phyloP scores from a whole-genome alignment of 148 eudicot species.

The Rhododendron vialii region DNA sequence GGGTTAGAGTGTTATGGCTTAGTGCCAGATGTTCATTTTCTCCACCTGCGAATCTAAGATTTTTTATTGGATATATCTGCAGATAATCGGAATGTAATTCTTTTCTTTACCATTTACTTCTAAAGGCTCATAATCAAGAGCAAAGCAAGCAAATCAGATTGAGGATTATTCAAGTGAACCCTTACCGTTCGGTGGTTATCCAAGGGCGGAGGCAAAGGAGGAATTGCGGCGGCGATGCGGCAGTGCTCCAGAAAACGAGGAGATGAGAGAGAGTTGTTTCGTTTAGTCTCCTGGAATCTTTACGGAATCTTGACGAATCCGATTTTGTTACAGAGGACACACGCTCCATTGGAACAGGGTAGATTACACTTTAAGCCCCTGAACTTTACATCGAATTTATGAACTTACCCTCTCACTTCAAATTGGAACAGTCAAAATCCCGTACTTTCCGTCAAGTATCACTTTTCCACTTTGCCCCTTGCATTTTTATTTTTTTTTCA shows the following conservation, averaged over 20 bases:
- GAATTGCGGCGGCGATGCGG: background rate
- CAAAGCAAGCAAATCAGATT: constrained; percentile 3
- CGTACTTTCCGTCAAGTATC: background rate
- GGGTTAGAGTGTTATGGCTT: too few relatives aligned
- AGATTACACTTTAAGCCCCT: background rate
- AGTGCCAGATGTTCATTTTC: too few relatives aligned
- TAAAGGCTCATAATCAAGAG: background rate
- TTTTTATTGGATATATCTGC: too few relatives aligned
- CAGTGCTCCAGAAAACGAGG: background rate
- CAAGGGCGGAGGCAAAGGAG: background rate
- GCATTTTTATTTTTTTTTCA: too few relatives aligned
- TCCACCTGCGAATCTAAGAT: too few relatives aligned
- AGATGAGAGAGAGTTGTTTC: too few relatives aligned
- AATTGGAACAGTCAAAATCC: background rate
- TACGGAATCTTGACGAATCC: background rate
- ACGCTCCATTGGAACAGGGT: background rate
- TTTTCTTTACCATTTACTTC: background rate
- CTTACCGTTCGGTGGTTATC: background rate
- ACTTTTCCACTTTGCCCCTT: background rate
- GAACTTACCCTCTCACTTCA: background rate
- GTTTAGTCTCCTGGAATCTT: background rate
- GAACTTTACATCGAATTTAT: background rate
- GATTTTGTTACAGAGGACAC: too few relatives aligned
- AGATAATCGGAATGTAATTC: background rate
- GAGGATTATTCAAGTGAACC: background rate